Conservation (phyloP, 306 rosid genomes). For the Geum urbanum region DNA sequence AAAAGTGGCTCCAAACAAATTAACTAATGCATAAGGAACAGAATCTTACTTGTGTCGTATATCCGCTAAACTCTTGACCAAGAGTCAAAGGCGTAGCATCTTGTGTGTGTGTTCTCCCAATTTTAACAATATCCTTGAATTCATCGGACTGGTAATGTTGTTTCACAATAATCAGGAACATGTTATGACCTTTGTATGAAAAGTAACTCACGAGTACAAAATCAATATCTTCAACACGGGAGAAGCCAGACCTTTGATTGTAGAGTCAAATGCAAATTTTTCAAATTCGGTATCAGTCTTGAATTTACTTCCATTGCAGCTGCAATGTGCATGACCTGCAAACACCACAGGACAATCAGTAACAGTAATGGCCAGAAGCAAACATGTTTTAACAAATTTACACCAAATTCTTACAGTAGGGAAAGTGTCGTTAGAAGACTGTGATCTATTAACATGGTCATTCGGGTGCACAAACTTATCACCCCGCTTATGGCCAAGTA, state of each 20-base stretch:
- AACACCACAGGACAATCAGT: constrained; percentile 6
- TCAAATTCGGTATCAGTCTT: constrained; percentile 75
- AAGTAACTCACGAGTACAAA: not conserved
- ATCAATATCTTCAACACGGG: not conserved
- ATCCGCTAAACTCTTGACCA: constrained; percentile 98
- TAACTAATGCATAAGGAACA: constrained; percentile 10
- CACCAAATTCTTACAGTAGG: constrained; percentile 67
- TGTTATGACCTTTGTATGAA: not conserved
- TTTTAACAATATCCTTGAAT: constrained; percentile 93
- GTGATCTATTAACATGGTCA: constrained; percentile 97
- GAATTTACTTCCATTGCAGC: constrained; percentile 80
- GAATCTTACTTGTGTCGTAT: constrained; percentile 82
- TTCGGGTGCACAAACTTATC: constrained; percentile 93
- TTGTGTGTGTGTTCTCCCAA: constrained; percentile 97
- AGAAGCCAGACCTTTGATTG: constrained; percentile 65
- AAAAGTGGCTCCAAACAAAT: constrained; percentile 5
- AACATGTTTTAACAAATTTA: not conserved
- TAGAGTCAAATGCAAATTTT: constrained; percentile 61
- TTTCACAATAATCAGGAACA: not conserved
- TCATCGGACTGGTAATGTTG: constrained; percentile 62
- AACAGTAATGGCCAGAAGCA: not conserved
- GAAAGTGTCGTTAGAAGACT: constrained; percentile 94
- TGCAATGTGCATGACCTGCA: constrained; percentile 97
- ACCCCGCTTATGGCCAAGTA: constrained; percentile 89
- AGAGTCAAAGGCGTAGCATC: constrained; percentile 99